These are phyloP conservation scores for Sclerotinia minor DNA, from an alignment of 2,329 filamentous ascomycete species.

Conservation along the genomic window DNA sequence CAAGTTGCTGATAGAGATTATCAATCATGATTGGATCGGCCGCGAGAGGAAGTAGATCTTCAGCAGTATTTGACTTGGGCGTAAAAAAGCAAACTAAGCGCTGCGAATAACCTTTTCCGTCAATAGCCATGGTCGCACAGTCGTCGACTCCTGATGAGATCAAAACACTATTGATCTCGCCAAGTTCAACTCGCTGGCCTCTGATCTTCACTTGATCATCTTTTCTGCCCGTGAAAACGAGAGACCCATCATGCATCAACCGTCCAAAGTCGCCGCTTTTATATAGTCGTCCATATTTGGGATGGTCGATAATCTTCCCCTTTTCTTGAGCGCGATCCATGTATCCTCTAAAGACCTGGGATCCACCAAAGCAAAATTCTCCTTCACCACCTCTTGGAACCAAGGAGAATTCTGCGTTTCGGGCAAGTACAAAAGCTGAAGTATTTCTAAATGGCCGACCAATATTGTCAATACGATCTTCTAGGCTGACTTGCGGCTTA, in stretches of 20 bases:
- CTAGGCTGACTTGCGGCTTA: slow-evolving; percentile 56
- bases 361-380: slow-evolving; percentile 83
- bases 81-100: slow-evolving; percentile 72
- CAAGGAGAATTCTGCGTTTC: slow-evolving; percentile 50
- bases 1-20: slow-evolving; percentile 56
- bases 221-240: slow-evolving; percentile 70
- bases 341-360: slow-evolving; percentile 77
- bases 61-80: slow-evolving; percentile 39
- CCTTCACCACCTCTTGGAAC: slow-evolving; percentile 73
- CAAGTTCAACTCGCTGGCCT: slow-evolving; percentile 76
- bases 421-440: slow-evolving; percentile 49
- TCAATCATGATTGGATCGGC: slow-evolving; percentile 44
- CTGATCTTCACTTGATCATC: slow-evolving; percentile 83
- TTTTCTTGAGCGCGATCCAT: slow-evolving; percentile 64
- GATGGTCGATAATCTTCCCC: slow-evolving; percentile 68
- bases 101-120: slow-evolving; percentile 45
- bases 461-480: slow-evolving; percentile 71
- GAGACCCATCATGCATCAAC: slow-evolving; percentile 72
- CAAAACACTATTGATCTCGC: slow-evolving; percentile 68
- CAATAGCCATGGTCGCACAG: slow-evolving; percentile 62
- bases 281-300: slow-evolving; percentile 71
- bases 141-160: slow-evolving; percentile 56
- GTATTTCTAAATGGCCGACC: slow-evolving; percentile 74
- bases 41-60: slow-evolving; percentile 41
- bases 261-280: slow-evolving; percentile 80